phyloP scores from a whole-genome alignment of 1,284 basidiomycete species.

The Moesziomyces parantarcticus region DNA sequence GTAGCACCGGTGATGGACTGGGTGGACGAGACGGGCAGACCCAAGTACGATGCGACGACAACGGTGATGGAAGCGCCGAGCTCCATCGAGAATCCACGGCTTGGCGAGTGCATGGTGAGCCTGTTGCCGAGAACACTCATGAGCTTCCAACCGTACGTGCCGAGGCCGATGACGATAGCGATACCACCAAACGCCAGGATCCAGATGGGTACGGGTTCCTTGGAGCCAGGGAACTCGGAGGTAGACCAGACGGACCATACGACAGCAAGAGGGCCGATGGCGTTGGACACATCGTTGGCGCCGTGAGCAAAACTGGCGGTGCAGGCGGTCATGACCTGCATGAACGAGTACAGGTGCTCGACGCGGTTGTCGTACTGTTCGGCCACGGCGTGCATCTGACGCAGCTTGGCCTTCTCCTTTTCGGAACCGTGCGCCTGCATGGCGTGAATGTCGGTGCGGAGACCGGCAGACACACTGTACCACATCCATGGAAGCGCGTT shows the following conservation, averaged over 20 bases:
- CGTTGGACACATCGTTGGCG: slow-evolving; percentile 50
- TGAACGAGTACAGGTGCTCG: slow-evolving; percentile 51
- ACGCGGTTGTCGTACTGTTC: slow-evolving; percentile 48
- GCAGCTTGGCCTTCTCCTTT: slow-evolving; percentile 31
- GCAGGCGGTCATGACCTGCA: slow-evolving; percentile 51
- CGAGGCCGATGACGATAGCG: slow-evolving; percentile 43
- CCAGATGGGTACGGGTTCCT: slow-evolving; percentile 39
- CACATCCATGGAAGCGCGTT: slow-evolving; percentile 33
- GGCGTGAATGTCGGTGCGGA: slow-evolving; percentile 45
- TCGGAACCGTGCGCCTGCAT: slow-evolving; percentile 31
- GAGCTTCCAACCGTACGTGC: slow-evolving; percentile 45
- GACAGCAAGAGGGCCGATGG: slow-evolving; percentile 46
- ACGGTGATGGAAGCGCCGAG: slow-evolving; percentile 45
- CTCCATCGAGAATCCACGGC: slow-evolving; percentile 53
- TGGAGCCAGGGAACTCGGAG: slow-evolving; percentile 14
- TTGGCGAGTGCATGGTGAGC: slow-evolving; percentile 49
- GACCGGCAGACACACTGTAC: slow-evolving; percentile 34
- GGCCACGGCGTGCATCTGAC: slow-evolving; percentile 37
- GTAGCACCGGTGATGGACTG: slow-evolving; percentile 51
- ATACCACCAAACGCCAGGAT: slow-evolving; percentile 44
- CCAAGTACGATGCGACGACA: slow-evolving; percentile 26
- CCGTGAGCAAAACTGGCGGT: slow-evolving; percentile 52
- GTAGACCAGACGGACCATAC: slow-evolving; percentile 46
- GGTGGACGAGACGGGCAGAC: slow-evolving; percentile 39
- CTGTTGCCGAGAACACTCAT: slow-evolving; percentile 51